Conservation (phyloP, 768 basidiomycete species). For the Pisolithus albus region DNA sequence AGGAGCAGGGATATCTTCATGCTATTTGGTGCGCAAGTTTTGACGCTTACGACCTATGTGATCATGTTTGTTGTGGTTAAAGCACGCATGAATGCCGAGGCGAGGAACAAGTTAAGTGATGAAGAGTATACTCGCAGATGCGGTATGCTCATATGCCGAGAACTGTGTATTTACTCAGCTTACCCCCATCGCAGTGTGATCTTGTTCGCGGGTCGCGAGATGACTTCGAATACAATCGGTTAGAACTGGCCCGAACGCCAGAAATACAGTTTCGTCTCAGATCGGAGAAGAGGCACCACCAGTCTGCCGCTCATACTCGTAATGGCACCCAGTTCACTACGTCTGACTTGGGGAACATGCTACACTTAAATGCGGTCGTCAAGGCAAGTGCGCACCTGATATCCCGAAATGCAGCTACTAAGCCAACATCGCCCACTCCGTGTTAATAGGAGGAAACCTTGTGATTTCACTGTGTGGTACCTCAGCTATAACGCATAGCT, state of each 20-base stretch:
- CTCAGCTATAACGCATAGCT: constrained; percentile 46
- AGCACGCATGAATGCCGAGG: constrained; percentile 21
- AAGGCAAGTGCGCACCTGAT: constrained; percentile 27
- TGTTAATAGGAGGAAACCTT: constrained; percentile 34
- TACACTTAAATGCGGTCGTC: constrained; percentile 37
- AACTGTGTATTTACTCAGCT: background rate
- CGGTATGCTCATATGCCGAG: background rate
- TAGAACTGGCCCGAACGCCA: constrained; percentile 55
- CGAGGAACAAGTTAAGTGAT: constrained; percentile 18
- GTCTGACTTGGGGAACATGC: constrained; percentile 44
- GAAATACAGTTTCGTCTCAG: constrained; percentile 58
- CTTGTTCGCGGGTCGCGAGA: constrained; percentile 39
- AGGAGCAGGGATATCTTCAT: constrained; percentile 13
- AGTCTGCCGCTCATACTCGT: constrained; percentile 24
- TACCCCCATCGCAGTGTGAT: constrained; percentile 31
- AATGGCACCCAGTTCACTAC: constrained; percentile 34
- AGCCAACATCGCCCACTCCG: background rate
- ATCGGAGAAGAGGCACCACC: constrained; percentile 38
- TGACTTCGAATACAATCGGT: constrained; percentile 48
- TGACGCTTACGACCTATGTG: too few relatives aligned
- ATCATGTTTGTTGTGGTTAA: constrained; percentile 12
- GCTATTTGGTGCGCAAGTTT: constrained; percentile 31
- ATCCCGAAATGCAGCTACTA: background rate
- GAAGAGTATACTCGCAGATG: constrained; percentile 8
- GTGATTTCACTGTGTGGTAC: constrained; percentile 43